A percentile compares a stretch with the other conserved stretches of the same genome.
These are phyloP conservation scores for Solanum chacoense DNA, from an alignment of 305 asterid species.

Conservation along the genomic window DNA sequence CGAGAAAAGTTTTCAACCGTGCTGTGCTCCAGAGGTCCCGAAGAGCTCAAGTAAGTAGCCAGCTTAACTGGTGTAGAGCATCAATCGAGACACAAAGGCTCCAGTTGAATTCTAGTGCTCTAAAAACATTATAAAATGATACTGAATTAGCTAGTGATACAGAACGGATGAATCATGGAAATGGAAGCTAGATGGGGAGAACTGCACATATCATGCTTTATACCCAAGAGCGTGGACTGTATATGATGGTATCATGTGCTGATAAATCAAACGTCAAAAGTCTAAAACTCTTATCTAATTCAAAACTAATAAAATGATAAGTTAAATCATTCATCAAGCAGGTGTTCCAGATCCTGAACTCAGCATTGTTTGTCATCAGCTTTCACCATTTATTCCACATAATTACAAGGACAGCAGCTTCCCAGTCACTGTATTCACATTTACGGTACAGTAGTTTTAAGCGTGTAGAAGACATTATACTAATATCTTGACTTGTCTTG, in stretches of 20 bases:
- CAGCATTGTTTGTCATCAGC: constrained; percentile 76
- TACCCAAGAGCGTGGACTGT: constrained; percentile 96
- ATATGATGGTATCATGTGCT: constrained; percentile 52
- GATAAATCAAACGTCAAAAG: constrained; percentile 7
- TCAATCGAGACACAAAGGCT: not conserved
- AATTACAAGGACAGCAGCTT: constrained; percentile 92
- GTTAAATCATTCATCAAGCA: constrained; percentile 3
- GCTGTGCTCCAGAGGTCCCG: constrained; percentile 56
- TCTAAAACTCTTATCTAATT: constrained; percentile 7
- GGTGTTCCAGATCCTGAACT: constrained; percentile 93
- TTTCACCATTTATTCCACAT: constrained; percentile 86
- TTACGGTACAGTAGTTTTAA: constrained; percentile 61
- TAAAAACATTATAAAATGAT: constrained; percentile 9
- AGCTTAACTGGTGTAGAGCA: not conserved
- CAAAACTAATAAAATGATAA: not conserved
- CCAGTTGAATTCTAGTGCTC: not conserved
- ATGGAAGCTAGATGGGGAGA: constrained; percentile 64
- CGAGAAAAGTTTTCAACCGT: constrained; percentile 62
- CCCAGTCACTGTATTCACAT: constrained; percentile 74
- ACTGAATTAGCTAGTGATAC: constrained; percentile 22
- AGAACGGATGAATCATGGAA: constrained; percentile 85
- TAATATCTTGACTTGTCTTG: not conserved
- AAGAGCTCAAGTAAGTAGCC: constrained; percentile 35
- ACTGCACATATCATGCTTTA: constrained; percentile 78
- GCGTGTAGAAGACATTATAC: constrained; percentile 4